Conservation (phyloP, 805 yeast genomes). For the Debaryomyces maramus region DNA sequence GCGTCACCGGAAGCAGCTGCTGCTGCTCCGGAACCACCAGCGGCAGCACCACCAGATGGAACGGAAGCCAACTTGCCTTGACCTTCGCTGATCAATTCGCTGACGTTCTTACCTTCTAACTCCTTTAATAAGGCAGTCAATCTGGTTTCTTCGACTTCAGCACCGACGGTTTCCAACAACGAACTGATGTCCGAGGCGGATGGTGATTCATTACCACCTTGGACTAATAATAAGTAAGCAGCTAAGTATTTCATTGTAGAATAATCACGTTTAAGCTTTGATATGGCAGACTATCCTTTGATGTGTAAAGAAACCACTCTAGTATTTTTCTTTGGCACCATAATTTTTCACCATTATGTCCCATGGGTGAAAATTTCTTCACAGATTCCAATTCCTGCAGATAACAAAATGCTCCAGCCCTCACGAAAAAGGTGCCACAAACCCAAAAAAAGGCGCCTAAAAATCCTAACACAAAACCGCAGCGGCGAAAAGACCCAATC, state of each 20-base stretch:
- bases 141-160: constrained; percentile 90
- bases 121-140: constrained; percentile 76
- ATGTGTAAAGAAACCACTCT: constrained; percentile 6
- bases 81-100: constrained; percentile 92
- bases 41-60: constrained; percentile 97
- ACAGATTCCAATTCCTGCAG: neutral
- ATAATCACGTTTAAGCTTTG: constrained; percentile 79
- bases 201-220: constrained; percentile 48
- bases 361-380: neutral
- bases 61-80: constrained; percentile 94
- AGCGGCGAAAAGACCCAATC: too few relatives aligned
- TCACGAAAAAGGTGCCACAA: too few relatives aligned
- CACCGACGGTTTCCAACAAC: constrained; percentile 58
- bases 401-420: too few relatives aligned
- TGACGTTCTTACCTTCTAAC: constrained; percentile 90
- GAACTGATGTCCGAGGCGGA: constrained; percentile 42
- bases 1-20: constrained; percentile 70
- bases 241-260: constrained; percentile 55
- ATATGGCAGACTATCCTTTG: constrained; percentile 80
- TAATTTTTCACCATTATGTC: constrained; percentile 13
- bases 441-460: too few relatives aligned
- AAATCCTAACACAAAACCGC: too few relatives aligned
- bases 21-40: constrained; percentile 69
- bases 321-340: constrained; percentile 18
- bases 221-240: constrained; percentile 48